Evolutionary conservation across 768 basidiomycete genomes (phyloP).

Genomic region (Rhodocollybia butyracea): DNA sequence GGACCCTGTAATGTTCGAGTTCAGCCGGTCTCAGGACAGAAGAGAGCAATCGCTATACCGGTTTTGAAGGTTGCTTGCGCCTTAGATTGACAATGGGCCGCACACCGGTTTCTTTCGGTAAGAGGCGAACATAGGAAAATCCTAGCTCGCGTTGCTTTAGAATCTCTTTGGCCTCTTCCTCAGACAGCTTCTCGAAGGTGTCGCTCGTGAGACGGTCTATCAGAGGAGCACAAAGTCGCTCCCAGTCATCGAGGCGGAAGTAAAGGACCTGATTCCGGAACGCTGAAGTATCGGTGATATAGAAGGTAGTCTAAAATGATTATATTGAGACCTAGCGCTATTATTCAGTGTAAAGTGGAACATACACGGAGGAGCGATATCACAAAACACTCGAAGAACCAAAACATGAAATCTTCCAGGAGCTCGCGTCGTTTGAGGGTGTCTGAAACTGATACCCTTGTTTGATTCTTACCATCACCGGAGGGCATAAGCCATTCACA

Average conservation of each 20-base stretch:
- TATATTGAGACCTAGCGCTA: neutral
- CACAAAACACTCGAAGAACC: conserved; percentile 90
- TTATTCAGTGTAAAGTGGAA: neutral
- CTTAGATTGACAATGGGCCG: conserved; percentile 91
- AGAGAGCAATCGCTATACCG: conserved; percentile 18
- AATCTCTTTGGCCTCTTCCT: conserved; percentile 59
- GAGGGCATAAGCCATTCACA: conserved; percentile 76
- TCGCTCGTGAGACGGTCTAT: conserved; percentile 66
- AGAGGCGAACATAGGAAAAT: conserved; percentile 80
- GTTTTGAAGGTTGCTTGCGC: conserved; percentile 37
- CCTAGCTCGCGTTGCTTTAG: conserved; percentile 72
- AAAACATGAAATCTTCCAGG: conserved; percentile 85
- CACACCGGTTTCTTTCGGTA: conserved; percentile 95
- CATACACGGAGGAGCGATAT: conserved; percentile 73
- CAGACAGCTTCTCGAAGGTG: conserved; percentile 68
- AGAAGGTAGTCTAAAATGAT: conserved; percentile 75
- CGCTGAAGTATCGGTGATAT: conserved; percentile 88
- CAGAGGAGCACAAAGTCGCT: conserved; percentile 75
- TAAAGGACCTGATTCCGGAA: conserved; percentile 83
- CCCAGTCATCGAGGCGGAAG: conserved; percentile 95
- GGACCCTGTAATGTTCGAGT: conserved; percentile 16
- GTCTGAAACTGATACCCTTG: conserved; percentile 61
- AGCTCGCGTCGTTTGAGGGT: conserved; percentile 75
- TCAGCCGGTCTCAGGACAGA: neutral
- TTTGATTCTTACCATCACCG: conserved; percentile 33